Conservation (phyloP, 495 filamentous ascomycete species). For the Tuber melanosporum region DNA sequence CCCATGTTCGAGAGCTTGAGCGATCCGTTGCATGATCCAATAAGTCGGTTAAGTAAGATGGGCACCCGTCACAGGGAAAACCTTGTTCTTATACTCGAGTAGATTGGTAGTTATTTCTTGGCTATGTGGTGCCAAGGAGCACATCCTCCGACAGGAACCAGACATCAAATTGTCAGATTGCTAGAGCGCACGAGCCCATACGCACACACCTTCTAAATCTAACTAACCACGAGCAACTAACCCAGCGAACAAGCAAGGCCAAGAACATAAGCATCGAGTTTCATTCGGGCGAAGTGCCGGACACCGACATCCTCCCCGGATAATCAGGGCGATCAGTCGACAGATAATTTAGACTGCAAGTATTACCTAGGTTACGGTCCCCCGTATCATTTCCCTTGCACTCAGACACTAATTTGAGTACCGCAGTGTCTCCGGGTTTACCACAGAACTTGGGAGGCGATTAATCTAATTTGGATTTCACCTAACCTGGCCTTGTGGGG, state of each 20-base stretch:
- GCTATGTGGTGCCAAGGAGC: background rate
- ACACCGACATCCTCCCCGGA: constrained; percentile 28
- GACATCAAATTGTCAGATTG: background rate
- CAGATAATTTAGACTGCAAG: background rate
- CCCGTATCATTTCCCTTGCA: background rate
- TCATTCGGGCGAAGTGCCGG: constrained; percentile 32
- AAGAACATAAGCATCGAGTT: constrained; percentile 2
- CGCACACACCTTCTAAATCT: background rate
- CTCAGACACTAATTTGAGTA: background rate
- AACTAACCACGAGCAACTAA: background rate
- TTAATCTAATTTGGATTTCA: background rate
- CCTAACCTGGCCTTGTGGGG: background rate
- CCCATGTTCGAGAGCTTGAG: constrained; percentile 4
- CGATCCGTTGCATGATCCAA: constrained; percentile 39
- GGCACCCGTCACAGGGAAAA: constrained; percentile 28
- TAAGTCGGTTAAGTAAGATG: constrained; percentile 40
- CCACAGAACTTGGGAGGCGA: background rate
- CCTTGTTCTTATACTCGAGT: constrained; percentile 14
- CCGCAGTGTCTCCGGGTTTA: background rate
- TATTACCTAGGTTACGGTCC: background rate
- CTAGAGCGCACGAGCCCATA: constrained; percentile 1
- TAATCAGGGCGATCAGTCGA: constrained; percentile 33
- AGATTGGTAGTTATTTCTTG: constrained; percentile 12
- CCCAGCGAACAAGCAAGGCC: background rate
- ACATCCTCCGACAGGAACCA: background rate